Evolutionary conservation across 176 grass and related monocot genomes (phyloP).

Genomic region (Oryza punctata): DNA sequence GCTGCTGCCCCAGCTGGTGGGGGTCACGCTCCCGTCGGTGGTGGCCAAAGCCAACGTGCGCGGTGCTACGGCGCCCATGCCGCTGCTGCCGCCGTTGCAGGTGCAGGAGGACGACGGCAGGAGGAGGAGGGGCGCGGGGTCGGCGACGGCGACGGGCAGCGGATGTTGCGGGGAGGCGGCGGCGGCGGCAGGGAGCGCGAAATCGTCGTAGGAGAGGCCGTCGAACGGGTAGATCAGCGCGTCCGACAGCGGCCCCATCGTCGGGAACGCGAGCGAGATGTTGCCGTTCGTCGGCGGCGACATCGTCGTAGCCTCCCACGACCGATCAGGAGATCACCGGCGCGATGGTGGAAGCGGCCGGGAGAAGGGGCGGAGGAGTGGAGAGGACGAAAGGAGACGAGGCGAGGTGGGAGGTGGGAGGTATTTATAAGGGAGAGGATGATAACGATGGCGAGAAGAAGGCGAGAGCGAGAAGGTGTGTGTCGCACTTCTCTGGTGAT

Average conservation of each 20-base stretch:
- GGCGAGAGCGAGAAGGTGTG: not conserved
- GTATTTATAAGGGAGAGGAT: conserved; percentile 42
- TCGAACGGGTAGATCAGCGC: conserved; percentile 47
- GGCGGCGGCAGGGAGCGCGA: conserved; percentile 17
- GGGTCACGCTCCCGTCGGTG: not conserved
- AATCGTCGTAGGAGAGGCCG: conserved; percentile 30
- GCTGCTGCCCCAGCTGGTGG: not conserved
- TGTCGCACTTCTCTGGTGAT: not conserved
- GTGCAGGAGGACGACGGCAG: conserved; percentile 15
- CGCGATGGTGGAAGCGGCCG: not conserved
- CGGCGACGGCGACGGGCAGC: not conserved
- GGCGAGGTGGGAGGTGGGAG: not conserved
- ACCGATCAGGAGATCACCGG: not conserved
- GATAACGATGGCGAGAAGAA: conserved; percentile 29
- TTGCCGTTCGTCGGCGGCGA: conserved; percentile 55
- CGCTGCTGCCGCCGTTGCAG: not conserved
- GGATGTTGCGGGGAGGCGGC: not conserved
- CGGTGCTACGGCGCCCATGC: conserved; percentile 11
- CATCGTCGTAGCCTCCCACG: too few species aligned
- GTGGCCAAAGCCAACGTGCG: not conserved
- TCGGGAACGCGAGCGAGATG: conserved; percentile 31
- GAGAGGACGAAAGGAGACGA: not conserved
- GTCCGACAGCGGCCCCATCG: conserved; percentile 14
- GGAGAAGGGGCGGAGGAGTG: conserved; percentile 39
- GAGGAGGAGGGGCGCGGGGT: conserved; percentile 1